These are phyloP conservation scores for Pyrenochaeta sp. DNA, from an alignment of 2,329 filamentous ascomycete species.

Conservation along the genomic window DNA sequence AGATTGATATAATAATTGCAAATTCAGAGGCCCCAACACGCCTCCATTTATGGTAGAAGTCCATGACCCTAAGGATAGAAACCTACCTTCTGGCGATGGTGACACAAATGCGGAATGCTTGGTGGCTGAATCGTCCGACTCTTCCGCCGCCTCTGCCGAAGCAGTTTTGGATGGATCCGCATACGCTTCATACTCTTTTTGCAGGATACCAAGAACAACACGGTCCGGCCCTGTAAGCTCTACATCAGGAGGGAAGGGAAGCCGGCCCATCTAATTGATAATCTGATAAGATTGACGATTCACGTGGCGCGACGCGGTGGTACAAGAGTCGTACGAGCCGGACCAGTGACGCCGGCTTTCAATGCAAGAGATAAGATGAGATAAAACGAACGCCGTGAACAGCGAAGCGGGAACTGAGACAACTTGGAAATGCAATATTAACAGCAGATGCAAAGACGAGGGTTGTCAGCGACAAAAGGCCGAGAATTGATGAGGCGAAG, in stretches of 20 bases:
- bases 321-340: not conserved
- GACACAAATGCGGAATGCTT: slow-evolving; percentile 40
- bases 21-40: too few relatives aligned
- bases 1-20: not conserved
- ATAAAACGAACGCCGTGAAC: not conserved
- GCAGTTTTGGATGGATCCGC: slow-evolving; percentile 7
- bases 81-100: slow-evolving; percentile 41
- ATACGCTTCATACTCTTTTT: slow-evolving; percentile 38
- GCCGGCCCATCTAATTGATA: slow-evolving; percentile 34
- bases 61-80: not conserved
- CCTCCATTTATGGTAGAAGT: not conserved
- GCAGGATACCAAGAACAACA: slow-evolving; percentile 38
- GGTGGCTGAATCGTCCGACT: slow-evolving; percentile 32
- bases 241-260: slow-evolving; percentile 41
- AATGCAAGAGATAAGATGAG: not conserved
- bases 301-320: not conserved
- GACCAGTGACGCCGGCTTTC: not conserved
- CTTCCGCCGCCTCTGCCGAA: slow-evolving; percentile 23
- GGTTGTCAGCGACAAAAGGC: not conserved
- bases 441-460: not conserved
- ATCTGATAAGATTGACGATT: slow-evolving; percentile 6
- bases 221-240: slow-evolving; percentile 43
- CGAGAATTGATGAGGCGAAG: not conserved
- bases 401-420: not conserved
- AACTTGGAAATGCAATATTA: not conserved